phyloP scores from a whole-genome alignment of 805 yeast species.

The Scheffersomyces amazonensis region DNA sequence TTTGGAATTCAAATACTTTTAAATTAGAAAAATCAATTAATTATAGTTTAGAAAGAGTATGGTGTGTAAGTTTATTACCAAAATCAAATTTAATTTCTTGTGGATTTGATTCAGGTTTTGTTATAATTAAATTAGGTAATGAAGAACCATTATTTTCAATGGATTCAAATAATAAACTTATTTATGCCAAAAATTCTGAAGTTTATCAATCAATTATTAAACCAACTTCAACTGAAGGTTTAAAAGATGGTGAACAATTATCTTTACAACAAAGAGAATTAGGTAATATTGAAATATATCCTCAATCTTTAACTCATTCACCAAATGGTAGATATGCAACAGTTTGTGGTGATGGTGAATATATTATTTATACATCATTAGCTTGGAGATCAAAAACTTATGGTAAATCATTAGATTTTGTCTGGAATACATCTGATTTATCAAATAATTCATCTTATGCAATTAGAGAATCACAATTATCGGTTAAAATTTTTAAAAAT shows the following conservation, averaged over 20 bases:
- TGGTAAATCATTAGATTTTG: slow-evolving; percentile 87
- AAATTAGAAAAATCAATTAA: slow-evolving; percentile 89
- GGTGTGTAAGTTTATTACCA: slow-evolving; percentile 85
- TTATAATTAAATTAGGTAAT: slow-evolving; percentile 85
- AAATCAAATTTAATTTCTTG: slow-evolving; percentile 76
- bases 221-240: slow-evolving; percentile 55
- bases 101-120: slow-evolving; percentile 93
- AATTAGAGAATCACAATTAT: slow-evolving; percentile 63
- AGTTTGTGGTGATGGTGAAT: slow-evolving; percentile 97
- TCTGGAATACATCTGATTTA: slow-evolving; percentile 82
- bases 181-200: slow-evolving; percentile 90
- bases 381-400: slow-evolving; percentile 97
- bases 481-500: slow-evolving; percentile 73
- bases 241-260: slow-evolving; percentile 78
- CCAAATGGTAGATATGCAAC: slow-evolving; percentile 98
- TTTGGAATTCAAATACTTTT: slow-evolving; percentile 95
- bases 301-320: slow-evolving; percentile 82
- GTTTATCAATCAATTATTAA: slow-evolving; percentile 81
- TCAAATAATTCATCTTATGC: slow-evolving; percentile 74
- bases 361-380: slow-evolving; percentile 89
- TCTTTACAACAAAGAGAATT: slow-evolving; percentile 82
- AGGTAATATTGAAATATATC: slow-evolving; percentile 93
- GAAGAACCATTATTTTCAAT: slow-evolving; percentile 92
- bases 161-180: slow-evolving; percentile 89
- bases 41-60: slow-evolving; percentile 90